Percentiles rank a stretch among this genome's conserved stretches.
phyloP scores from a whole-genome alignment of 2,329 filamentous ascomycete species.

The Nemania abortiva region DNA sequence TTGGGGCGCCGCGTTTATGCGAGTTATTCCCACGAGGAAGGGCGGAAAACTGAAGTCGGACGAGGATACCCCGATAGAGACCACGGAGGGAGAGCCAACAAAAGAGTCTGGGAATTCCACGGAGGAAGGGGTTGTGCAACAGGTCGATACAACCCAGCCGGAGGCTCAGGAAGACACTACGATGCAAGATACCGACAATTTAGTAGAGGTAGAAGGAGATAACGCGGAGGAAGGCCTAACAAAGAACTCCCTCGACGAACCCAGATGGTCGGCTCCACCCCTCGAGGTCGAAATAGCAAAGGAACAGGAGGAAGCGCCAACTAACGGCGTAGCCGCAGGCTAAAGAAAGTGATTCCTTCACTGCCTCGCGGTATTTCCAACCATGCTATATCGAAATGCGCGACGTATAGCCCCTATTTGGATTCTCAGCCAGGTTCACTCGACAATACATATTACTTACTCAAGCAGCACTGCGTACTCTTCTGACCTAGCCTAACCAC shows the following conservation, averaged over 20 bases:
- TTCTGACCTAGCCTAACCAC: neutral
- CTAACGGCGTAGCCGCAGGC: neutral
- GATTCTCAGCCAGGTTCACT: neutral
- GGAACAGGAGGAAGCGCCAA: conserved; percentile 2
- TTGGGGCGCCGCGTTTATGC: conserved; percentile 90
- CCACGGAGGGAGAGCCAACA: conserved; percentile 4
- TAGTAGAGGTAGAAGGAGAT: conserved; percentile 38
- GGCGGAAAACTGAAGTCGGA: conserved; percentile 74
- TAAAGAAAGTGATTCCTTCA: conserved; percentile 13
- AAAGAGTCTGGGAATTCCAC: conserved; percentile 7
- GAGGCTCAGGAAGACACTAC: conserved; percentile 12
- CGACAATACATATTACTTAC: conserved; percentile 1
- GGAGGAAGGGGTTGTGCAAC: conserved; percentile 17
- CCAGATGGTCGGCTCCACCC: conserved; percentile 43
- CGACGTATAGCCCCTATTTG: neutral
- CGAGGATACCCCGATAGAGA: conserved; percentile 38
- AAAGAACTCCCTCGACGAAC: conserved; percentile 42
- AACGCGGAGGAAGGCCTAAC: conserved; percentile 40
- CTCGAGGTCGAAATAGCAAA: conserved; percentile 25
- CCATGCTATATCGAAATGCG: neutral
- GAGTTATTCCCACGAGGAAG: conserved; percentile 91
- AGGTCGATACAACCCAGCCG: conserved; percentile 5
- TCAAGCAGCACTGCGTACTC: neutral
- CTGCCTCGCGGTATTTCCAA: neutral
- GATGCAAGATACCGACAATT: conserved; percentile 5